Conservation (phyloP, 2,329 filamentous ascomycete genomes). For the Colletotrichum tanaceti region DNA sequence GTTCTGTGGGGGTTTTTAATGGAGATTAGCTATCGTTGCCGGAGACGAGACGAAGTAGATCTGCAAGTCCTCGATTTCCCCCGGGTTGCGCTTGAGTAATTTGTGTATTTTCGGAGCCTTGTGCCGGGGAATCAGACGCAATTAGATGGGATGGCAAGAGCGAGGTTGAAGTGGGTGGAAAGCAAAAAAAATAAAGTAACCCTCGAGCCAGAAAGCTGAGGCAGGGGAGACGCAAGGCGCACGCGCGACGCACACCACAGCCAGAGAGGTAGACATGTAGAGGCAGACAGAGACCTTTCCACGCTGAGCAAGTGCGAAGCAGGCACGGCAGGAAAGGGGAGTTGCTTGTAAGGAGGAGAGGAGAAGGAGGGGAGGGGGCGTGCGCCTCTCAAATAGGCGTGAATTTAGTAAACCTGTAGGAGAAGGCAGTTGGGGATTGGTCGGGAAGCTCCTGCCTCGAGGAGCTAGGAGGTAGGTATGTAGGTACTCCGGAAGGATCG, state of each 20-base stretch:
- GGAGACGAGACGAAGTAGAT: constrained; percentile 30
- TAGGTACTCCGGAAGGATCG: not conserved
- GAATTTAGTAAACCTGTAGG: constrained; percentile 6
- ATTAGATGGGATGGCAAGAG: constrained; percentile 39
- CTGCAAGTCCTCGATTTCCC: constrained; percentile 2
- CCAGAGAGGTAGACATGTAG: not conserved
- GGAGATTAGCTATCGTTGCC: constrained; percentile 25
- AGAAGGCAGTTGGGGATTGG: constrained; percentile 1
- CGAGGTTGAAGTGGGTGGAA: constrained; percentile 26
- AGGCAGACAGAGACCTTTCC: not conserved
- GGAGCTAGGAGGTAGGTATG: constrained; percentile 10
- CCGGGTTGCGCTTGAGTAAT: not conserved
- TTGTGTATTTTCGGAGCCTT: constrained; percentile 2
- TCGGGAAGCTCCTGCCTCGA: constrained; percentile 10
- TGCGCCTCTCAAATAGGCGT: constrained; percentile 22
- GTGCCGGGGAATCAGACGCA: constrained; percentile 33
- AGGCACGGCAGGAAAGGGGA: constrained; percentile 16
- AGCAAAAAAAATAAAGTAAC: not conserved
- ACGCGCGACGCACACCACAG: constrained; percentile 4
- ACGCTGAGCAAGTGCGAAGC: constrained; percentile 27
- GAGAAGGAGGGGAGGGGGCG: constrained; percentile 2
- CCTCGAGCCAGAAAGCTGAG: constrained; percentile 17
- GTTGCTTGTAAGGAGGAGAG: constrained; percentile 3
- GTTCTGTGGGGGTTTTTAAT: constrained; percentile 37
- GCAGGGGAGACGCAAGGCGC: constrained; percentile 15